A percentile compares a stretch with the other conserved stretches of the same genome.
phyloP scores from a whole-genome alignment of 768 basidiomycete genomes.

The Kwoniella dejecticola region DNA sequence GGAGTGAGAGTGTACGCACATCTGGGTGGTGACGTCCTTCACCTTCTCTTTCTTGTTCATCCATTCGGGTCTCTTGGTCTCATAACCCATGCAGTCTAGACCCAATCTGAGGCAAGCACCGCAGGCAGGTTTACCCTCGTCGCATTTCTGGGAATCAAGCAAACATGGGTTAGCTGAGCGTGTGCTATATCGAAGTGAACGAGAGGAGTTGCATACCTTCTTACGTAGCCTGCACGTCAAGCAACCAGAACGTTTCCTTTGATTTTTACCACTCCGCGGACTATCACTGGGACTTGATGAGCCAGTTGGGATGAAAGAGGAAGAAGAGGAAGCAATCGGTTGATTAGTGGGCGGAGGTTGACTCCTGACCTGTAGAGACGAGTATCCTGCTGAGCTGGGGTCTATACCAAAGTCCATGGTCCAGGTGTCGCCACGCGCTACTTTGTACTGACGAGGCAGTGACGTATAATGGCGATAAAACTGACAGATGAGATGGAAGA shows the following conservation, averaged over 20 bases:
- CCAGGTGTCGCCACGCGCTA: too few relatives aligned
- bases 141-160: constrained; percentile 17
- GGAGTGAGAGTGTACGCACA: constrained; percentile 5
- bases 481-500: too few relatives aligned
- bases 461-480: too few relatives aligned
- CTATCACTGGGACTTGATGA: constrained; percentile 3
- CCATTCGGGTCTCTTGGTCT: constrained; percentile 23
- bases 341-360: neutral
- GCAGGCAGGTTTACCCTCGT: constrained; percentile 29
- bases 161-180: neutral
- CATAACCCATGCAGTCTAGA: constrained; percentile 31
- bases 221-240: constrained; percentile 6
- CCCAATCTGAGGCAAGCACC: constrained; percentile 20
- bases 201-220: neutral
- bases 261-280: neutral
- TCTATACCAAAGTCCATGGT: too few relatives aligned
- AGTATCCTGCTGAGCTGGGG: too few relatives aligned
- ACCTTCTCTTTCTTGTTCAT: constrained; percentile 53
- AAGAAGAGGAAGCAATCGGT: neutral
- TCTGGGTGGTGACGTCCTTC: constrained; percentile 51
- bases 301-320: neutral
- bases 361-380: too few relatives aligned
- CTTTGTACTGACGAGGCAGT: too few relatives aligned
- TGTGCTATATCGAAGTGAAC: neutral
- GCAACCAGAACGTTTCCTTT: constrained; percentile 1